Evolutionary conservation across 257 asterid genomes (phyloP).

Genomic region (Gynochthodes officinalis): DNA sequence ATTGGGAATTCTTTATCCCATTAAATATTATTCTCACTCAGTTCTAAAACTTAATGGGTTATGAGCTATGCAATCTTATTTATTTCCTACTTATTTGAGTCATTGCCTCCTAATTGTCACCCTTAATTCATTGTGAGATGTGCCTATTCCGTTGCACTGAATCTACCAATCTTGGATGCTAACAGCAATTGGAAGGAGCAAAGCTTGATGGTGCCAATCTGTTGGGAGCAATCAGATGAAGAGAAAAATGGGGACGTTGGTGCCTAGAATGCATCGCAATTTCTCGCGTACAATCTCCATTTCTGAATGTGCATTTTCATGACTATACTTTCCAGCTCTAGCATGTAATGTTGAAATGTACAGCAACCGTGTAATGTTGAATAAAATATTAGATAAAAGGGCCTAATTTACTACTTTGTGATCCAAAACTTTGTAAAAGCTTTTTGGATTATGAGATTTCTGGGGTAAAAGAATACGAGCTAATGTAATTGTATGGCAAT

Average conservation of each 20-base stretch:
- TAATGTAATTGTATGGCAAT: background rate
- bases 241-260: background rate
- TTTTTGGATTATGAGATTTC: too few species aligned
- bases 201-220: slow-evolving; percentile 86
- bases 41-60: too few species aligned
- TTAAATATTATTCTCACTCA: too few species aligned
- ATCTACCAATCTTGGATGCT: slow-evolving; percentile 6
- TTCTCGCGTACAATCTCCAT: background rate
- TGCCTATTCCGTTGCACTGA: background rate
- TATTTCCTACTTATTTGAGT: too few species aligned
- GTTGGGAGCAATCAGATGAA: slow-evolving; percentile 71
- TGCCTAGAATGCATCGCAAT: background rate
- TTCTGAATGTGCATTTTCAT: background rate
- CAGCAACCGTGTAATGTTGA: background rate
- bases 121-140: too few species aligned
- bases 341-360: background rate
- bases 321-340: background rate
- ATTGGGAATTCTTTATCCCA: too few species aligned
- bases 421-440: too few species aligned
- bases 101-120: too few species aligned
- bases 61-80: too few species aligned
- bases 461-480: too few species aligned
- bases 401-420: background rate
- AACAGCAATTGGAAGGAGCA: slow-evolving; percentile 80
- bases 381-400: background rate